Conservation (phyloP, 331 rosid genomes). For the Malus hybrid region DNA sequence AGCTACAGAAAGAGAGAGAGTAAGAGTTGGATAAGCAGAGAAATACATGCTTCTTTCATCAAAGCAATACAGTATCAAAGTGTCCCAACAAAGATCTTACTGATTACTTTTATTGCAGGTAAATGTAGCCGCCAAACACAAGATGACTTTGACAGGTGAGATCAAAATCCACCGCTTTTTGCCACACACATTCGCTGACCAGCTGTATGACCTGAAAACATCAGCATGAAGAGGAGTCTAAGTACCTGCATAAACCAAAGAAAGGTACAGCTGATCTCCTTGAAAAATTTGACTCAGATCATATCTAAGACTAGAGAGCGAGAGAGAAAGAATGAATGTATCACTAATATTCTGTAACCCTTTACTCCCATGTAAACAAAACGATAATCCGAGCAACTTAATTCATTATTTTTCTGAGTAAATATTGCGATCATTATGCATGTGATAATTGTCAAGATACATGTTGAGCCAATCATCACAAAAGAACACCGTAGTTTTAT, state of each 20-base stretch:
- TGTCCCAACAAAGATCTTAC: not conserved
- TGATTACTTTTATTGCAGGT: not conserved
- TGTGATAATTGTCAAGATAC: constrained; percentile 69
- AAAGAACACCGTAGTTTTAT: constrained; percentile 66
- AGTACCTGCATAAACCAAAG: constrained; percentile 48
- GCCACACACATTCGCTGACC: constrained; percentile 92
- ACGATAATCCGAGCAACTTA: constrained; percentile 90
- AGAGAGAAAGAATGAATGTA: not conserved
- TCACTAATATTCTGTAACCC: constrained; percentile 39
- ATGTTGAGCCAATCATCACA: constrained; percentile 92
- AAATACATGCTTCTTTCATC: not conserved
- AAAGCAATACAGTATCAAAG: not conserved
- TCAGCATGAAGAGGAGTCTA: constrained; percentile 99
- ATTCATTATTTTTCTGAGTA: constrained; percentile 44
- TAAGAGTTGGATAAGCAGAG: not conserved
- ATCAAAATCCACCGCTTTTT: constrained; percentile 85
- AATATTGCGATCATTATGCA: constrained; percentile 56
- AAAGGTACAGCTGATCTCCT: not conserved
- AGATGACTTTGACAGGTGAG: constrained; percentile 71
- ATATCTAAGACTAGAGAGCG: not conserved
- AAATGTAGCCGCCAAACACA: constrained; percentile 63
- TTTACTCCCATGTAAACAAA: constrained; percentile 86
- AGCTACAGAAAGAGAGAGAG: not conserved
- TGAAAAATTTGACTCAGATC: not conserved
- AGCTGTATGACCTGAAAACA: constrained; percentile 91